Evolutionary conservation across 2,329 filamentous ascomycete genomes (phyloP), one percentile per base, ranked within the genome.

Genomic region (Seiridium cupressi): DNA sequence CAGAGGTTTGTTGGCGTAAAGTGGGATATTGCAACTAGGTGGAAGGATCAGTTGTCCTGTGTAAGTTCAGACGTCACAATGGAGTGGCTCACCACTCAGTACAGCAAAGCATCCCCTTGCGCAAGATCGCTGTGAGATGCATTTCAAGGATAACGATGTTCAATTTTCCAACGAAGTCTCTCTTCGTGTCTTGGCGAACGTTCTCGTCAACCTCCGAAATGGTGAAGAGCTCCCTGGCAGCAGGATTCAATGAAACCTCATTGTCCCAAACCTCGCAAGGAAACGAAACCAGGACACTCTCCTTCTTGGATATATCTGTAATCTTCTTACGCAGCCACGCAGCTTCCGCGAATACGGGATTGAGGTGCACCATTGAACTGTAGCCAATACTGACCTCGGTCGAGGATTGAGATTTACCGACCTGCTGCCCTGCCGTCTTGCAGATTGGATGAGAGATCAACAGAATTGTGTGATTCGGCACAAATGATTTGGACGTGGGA

Each of bases 271-370:
- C 67, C 4, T 70, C 74, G 6, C 72, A 62, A 0, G 79, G 78
- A 62, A 85, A 85, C 0, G 76, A 71, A 0, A 80, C 75, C 42
- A 82, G 81, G 57, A 85, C 68, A 32, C 78, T 78, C 60, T 84
- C 80, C 61, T 76, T 80, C 68, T 77, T 81, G 9, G 72, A 78
- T 63, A 82, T 72, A 0, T 75, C 74, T 13, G 74, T 72, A 0
- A 82, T 79, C 69, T 81, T 82, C 8, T 73, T 73, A 48, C 79
- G 78, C 32, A 88, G 74, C 78, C 84, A 85, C 18, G 76, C 69
- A 1, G 82, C 81, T 61, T 87, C 85, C 1, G 73, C 71, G 40
- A 84, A 79, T 2, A 74, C 67, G 0, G 86, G 85, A 62, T 88
- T 78, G 35, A 88, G 74, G 60, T 88, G 81, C 9, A 88, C 63